Conservation (phyloP, 169 alveolate genomes). For the Eimeria praecox region DNA sequence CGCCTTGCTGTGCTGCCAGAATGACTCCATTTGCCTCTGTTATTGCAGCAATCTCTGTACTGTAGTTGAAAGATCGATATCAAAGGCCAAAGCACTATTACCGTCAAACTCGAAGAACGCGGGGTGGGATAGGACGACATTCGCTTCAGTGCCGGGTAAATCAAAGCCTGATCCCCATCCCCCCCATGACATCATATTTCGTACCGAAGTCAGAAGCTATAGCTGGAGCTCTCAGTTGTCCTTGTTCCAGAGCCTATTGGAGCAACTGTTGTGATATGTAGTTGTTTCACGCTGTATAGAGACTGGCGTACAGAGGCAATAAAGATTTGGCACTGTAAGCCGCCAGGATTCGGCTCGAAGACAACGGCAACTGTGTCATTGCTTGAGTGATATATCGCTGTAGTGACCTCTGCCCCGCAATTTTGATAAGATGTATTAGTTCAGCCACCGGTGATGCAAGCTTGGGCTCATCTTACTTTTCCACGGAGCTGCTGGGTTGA, state of each 20-base stretch:
- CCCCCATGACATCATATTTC: not conserved
- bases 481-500: constrained; percentile 79
- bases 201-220: constrained; percentile 64
- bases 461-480: constrained; percentile 57
- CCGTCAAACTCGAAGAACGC: constrained; percentile 82
- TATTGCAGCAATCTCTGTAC: not conserved
- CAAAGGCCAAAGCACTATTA: not conserved
- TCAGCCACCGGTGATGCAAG: not conserved
- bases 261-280: not conserved
- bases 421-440: not conserved
- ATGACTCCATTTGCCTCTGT: constrained; percentile 81
- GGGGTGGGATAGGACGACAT: constrained; percentile 79
- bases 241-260: constrained; percentile 51
- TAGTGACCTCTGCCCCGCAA: constrained; percentile 74
- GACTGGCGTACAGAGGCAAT: constrained; percentile 40
- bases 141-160: constrained; percentile 7
- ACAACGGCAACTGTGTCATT: constrained; percentile 79
- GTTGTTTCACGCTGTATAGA: not conserved
- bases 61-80: not conserved
- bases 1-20: constrained; percentile 82
- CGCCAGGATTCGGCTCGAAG: constrained; percentile 81
- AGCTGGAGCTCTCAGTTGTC: constrained; percentile 61
- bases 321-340: constrained; percentile 73
- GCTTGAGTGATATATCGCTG: constrained; percentile 66
- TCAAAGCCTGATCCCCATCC: not conserved